Conservation (phyloP, 768 basidiomycete genomes). For the Galerina sulciceps region DNA sequence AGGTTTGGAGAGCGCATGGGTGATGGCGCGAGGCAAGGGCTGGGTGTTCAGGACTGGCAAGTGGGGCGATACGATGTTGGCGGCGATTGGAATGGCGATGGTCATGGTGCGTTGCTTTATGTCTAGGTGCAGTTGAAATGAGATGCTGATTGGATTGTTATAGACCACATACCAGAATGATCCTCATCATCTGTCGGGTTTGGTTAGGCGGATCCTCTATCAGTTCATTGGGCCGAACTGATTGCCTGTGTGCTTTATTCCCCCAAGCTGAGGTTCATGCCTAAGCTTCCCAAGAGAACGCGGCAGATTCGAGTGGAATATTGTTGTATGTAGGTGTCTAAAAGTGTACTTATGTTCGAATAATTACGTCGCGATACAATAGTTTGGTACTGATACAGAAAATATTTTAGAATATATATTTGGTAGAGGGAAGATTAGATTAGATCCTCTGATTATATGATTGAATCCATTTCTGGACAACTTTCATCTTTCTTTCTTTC, state of each 20-base stretch:
- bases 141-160: conserved; percentile 6
- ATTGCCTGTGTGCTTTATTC: background rate
- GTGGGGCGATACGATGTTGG: conserved; percentile 68
- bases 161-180: conserved; percentile 85
- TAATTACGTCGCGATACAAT: no score
- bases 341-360: no score
- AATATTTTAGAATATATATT: background rate
- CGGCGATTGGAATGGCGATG: conserved; percentile 65
- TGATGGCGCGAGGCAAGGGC: conserved; percentile 73
- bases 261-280: no score
- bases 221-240: conserved; percentile 90
- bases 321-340: no score
- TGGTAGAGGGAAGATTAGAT: conserved; percentile 13
- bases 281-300: no score
- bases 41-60: conserved; percentile 74
- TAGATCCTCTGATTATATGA: conserved; percentile 9
- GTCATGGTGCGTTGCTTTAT: conserved; percentile 70
- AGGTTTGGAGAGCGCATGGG: conserved; percentile 90
- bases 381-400: background rate
- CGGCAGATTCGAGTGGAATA: no score
- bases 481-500: background rate
- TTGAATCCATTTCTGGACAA: background rate
- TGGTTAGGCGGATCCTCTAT: conserved; percentile 82
- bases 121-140: background rate
- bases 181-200: conserved; percentile 80